Evolutionary conservation across 768 basidiomycete genomes (phyloP), one percentile per base, ranked within the genome.

Genomic region (Coprinopsis cinerea): DNA sequence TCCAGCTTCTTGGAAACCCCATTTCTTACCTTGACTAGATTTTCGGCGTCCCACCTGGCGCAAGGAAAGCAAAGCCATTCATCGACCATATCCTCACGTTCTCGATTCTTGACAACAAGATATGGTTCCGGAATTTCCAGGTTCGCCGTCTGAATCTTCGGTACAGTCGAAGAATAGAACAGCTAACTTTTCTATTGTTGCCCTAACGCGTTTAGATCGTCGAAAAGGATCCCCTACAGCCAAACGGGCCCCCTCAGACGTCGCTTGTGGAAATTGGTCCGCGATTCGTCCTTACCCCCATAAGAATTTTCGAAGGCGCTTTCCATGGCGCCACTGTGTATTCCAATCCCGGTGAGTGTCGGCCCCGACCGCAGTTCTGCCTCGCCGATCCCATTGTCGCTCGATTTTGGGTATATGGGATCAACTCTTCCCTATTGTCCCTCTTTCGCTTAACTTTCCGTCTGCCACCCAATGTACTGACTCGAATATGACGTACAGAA

Each of bases 101-200:
- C 68, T 96, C 95, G 27, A 75, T 98, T 48, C 78, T 95, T 25
- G 96, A 99, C 73, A 78, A 79, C 61, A 98, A 96, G 66, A 92
- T 98, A 56, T 99, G 96, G 96, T 98, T 98, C 76, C 83, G 96
- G 56, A 98, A 98, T 68, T 99, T 88, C 73, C 96, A 99, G 79
- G 92, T 93, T 51, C 56, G 73, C 61, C 6, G 35, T 53, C 40
- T 28, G 28, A 22, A 14, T 37, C 30, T 23, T 27, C 30, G 42
- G 40, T 43, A 47, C 17, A 26, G 25, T 48, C 27, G 23, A 40
- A 35, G 47, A 17, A 30, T 47, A 26, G 9, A 24, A 43, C 4
- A 5, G 11, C 4, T 23, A 23, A 23, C 6, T 20, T 48, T 28
- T 42, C 47, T 44, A 49, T 57, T 53, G 44, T 52, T 54, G 26